phyloP scores from a whole-genome alignment of 768 basidiomycete species.

The Termitomyces sp. region DNA sequence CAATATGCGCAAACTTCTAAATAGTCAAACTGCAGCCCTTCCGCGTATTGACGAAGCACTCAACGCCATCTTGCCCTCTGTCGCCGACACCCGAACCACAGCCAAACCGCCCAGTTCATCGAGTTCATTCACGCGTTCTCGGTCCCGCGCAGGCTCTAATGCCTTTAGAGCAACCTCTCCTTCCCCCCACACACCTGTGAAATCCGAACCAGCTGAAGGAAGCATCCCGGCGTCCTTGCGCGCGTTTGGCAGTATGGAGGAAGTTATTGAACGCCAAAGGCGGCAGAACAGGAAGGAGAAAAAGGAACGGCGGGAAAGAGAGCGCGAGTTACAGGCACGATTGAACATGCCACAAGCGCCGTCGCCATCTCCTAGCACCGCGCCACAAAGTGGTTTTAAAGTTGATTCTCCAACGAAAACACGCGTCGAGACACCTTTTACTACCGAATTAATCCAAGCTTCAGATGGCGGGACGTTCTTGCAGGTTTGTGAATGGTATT shows the following conservation, averaged over 20 bases:
- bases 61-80: conserved; percentile 26
- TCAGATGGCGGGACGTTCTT: conserved; percentile 17
- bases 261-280: conserved; percentile 70
- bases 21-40: conserved; percentile 41
- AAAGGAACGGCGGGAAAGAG: conserved; percentile 40
- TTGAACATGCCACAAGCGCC: conserved; percentile 28
- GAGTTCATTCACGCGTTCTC: conserved; percentile 34
- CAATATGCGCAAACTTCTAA: conserved; percentile 78
- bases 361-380: conserved; percentile 48
- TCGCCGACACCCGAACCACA: conserved; percentile 25
- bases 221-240: conserved; percentile 35
- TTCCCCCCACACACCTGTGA: conserved; percentile 57
- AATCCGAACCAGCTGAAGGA: conserved; percentile 52
- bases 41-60: conserved; percentile 38
- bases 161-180: conserved; percentile 52
- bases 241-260: conserved; percentile 70
- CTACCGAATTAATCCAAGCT: conserved; percentile 24
- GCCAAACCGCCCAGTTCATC: conserved; percentile 30
- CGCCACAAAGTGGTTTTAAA: conserved; percentile 38
- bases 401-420: conserved; percentile 45
- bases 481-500: conserved; percentile 38
- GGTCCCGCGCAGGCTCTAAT: conserved; percentile 39
- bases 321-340: conserved; percentile 34
- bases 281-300: conserved; percentile 51
- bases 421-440: conserved; percentile 48